Evolutionary conservation across 495 filamentous ascomycete genomes (phyloP).

Genomic region (Choiromyces venosus): DNA sequence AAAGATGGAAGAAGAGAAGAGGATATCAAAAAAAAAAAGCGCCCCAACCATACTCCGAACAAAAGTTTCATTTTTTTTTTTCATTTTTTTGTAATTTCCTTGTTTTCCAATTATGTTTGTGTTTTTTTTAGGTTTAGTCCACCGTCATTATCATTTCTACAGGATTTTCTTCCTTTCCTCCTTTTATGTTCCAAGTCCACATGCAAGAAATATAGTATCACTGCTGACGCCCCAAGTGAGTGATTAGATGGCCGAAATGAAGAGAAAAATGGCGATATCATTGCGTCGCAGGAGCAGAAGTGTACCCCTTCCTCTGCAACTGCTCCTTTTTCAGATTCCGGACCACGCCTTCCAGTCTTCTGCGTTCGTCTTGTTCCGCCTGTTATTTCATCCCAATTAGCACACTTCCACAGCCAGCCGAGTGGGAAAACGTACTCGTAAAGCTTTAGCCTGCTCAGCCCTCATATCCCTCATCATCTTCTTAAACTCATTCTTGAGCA

Average conservation of each 20-base stretch:
- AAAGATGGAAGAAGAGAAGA: not conserved
- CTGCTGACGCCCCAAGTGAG: no score
- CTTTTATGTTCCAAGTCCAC: no score
- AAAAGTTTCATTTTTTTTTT: not conserved
- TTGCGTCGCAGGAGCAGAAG: conserved; percentile 21
- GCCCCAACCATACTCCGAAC: conserved; percentile 11
- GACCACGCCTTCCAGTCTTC: conserved; percentile 33
- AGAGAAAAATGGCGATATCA: no score
- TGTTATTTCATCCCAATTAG: conserved; percentile 14
- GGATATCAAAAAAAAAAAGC: not conserved
- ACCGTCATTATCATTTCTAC: not conserved
- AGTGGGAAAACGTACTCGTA: conserved; percentile 58
- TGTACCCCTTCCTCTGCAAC: conserved; percentile 27
- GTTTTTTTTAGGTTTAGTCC: not conserved
- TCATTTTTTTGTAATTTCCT: conserved; percentile 9
- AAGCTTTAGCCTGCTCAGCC: conserved; percentile 60
- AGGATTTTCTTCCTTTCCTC: no score
- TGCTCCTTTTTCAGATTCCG: conserved; percentile 40
- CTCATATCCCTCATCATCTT: conserved; percentile 86
- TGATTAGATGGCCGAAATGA: no score
- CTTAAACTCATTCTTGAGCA: conserved; percentile 76
- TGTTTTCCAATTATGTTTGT: not conserved
- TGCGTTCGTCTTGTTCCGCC: conserved; percentile 41
- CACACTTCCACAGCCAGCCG: not conserved
- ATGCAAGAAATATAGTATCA: not conserved